Conservation (phyloP, 2,329 filamentous ascomycete species). For the Myrmaecium sp. region DNA sequence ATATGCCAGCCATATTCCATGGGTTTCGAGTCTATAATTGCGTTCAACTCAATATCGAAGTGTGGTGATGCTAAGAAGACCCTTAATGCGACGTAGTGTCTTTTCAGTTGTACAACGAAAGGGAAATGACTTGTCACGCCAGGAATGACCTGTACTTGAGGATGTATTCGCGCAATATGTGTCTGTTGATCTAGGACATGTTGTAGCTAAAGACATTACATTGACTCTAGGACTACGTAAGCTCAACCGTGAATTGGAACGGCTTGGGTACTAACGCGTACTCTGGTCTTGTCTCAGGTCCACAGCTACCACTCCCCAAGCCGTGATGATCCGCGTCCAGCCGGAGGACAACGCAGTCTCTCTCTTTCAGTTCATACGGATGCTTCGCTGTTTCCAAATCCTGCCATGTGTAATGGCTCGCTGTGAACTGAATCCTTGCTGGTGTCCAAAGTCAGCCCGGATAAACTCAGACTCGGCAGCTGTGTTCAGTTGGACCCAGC, state of each 20-base stretch:
- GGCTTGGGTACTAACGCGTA: conserved; percentile 20
- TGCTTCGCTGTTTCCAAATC: conserved; percentile 43
- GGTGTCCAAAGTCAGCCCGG: conserved; percentile 14
- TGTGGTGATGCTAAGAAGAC: no score
- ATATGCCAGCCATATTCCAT: no score
- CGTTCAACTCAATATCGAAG: no score
- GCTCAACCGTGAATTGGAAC: conserved; percentile 18
- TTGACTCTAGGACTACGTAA: no score
- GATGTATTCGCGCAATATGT: no score
- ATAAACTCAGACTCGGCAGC: conserved; percentile 6
- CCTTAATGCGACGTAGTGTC: no score
- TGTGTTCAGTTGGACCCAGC: conserved; percentile 31
- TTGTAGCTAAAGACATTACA: no score
- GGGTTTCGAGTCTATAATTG: no score
- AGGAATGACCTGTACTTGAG: no score
- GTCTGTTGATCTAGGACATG: no score
- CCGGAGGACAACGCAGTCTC: conserved; percentile 38
- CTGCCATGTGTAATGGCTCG: conserved; percentile 34
- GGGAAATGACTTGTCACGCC: no score
- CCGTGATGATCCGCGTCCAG: conserved; percentile 48
- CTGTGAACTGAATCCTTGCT: conserved; percentile 30
- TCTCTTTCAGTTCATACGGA: conserved; percentile 42
- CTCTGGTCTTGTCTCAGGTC: conserved; percentile 31
- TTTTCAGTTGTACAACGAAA: no score
- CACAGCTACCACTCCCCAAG: conserved; percentile 44